Conservation (phyloP, 441 rosid genomes). For the Gossypium laxum region DNA sequence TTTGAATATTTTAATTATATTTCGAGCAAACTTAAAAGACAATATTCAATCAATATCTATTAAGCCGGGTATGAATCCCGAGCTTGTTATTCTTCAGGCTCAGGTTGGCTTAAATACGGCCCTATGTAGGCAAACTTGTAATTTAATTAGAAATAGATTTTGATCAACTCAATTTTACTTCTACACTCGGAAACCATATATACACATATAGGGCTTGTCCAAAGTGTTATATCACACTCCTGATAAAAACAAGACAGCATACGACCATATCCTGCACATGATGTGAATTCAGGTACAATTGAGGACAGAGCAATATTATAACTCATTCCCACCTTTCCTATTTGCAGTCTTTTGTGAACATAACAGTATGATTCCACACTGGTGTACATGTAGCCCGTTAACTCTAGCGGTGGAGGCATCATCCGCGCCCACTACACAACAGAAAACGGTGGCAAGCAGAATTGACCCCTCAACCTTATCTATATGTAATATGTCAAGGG, state of each 20-base stretch:
- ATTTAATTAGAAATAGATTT: no score
- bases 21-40: no score
- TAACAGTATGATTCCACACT: slow-evolving; percentile 83
- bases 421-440: slow-evolving; percentile 70
- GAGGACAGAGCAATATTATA: background rate
- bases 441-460: slow-evolving; percentile 77
- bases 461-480: slow-evolving; percentile 96
- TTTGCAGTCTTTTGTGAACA: background rate
- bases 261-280: slow-evolving; percentile 26
- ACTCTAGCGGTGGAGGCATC: slow-evolving; percentile 77
- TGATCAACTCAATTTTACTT: no score
- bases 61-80: no score
- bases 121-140: no score
- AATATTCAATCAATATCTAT: no score
- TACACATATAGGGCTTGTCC: background rate
- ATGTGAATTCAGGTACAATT: slow-evolving; percentile 5
- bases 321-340: background rate
- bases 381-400: slow-evolving; percentile 58
- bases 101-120: no score
- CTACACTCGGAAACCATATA: no score
- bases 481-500: slow-evolving; percentile 17
- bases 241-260: background rate
- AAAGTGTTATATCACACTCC: background rate
- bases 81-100: no score
- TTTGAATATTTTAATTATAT: no score